These are phyloP conservation scores for Albizia julibrissin DNA, from an alignment of 306 rosid species.

Conservation along the genomic window DNA sequence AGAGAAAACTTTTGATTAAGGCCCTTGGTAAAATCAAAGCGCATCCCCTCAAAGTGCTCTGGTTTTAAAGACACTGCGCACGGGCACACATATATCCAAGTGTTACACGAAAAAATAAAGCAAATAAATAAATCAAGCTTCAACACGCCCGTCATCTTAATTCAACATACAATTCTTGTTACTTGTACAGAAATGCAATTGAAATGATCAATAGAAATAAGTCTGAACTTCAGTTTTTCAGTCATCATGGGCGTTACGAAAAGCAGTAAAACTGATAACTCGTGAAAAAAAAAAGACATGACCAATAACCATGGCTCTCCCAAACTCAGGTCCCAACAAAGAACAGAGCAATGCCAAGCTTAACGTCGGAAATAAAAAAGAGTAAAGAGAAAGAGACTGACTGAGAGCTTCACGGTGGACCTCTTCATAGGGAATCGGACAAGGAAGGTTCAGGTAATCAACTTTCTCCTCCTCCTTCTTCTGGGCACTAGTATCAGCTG, in stretches of 20 bases:
- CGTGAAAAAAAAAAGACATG: not conserved
- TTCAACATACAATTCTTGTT: not conserved
- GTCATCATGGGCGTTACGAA: not conserved
- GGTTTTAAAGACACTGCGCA: constrained; percentile 93
- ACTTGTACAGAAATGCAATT: not conserved
- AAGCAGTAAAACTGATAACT: not conserved
- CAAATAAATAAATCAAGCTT: not conserved
- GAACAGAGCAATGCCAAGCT: not conserved
- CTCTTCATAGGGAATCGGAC: constrained; percentile 94
- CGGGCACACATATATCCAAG: not conserved
- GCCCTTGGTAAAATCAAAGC: constrained; percentile 90
- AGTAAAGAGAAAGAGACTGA: constrained; percentile 30
- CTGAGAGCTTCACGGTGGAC: constrained; percentile 98
- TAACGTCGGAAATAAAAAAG: not conserved
- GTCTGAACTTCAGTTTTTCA: not conserved
- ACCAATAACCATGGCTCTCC: not conserved
- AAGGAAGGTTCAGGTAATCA: constrained; percentile 83
- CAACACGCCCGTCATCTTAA: not conserved
- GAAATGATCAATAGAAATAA: not conserved
- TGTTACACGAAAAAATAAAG: not conserved
- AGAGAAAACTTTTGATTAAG: constrained; percentile 90
- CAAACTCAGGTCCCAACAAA: not conserved
- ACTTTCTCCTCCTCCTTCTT: constrained; percentile 49
- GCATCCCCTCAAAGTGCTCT: constrained; percentile 92
- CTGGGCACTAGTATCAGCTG: not conserved